Evolutionary conservation across 192 early-diverging fungal genomes (phyloP), one percentile per base, ranked within the genome.

Genomic region (Mortierella antarctica): DNA sequence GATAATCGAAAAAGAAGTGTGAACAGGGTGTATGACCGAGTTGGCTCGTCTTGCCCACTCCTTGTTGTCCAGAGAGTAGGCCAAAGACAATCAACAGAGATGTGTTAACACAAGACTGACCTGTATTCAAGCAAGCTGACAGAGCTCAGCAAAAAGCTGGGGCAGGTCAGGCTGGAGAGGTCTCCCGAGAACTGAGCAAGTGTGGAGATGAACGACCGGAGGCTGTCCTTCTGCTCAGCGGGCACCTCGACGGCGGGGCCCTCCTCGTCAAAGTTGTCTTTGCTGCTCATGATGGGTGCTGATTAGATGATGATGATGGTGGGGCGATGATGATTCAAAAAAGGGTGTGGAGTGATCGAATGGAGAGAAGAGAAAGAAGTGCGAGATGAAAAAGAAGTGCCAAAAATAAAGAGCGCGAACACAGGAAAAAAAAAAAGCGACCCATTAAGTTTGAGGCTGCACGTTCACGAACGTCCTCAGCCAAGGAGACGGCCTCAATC

Each of bases 161-260:
- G 94, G 74, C 92, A 93, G 4, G 94, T 94, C 56, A 95, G 83
- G 57, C 88, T 88, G 10, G 92, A 93, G 39, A 95, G 85, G 65
- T 95, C 94, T 52, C 94, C 94, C 15, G 94, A 93, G 65, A 93
- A 93, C 42, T 92, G 90, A 42, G 92, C 88, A 21, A 95, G 73
- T 18, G 89, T 90, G 70, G 89, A 88, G 47, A 93, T 56, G 57
- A 94, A 93, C 2, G 87, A 87, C 49, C 87, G 83, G 73, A 94
- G 88, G 48, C 87, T 88, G 39, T 89, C 88, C 68, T 88, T 84
- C 61, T 91, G 86, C 50, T 89, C 88, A 57, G 84, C 80, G 15
- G 91, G 89, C 47, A 92, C 88, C 23, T 85, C 85, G 65, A 67
- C 62, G 2, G 58, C 51, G 5, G 67, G 9, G 48, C 46, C 69